These are phyloP conservation scores for Cryphonectria carpinicola DNA, from an alignment of 2,329 filamentous ascomycete genomes.

Conservation along the genomic window DNA sequence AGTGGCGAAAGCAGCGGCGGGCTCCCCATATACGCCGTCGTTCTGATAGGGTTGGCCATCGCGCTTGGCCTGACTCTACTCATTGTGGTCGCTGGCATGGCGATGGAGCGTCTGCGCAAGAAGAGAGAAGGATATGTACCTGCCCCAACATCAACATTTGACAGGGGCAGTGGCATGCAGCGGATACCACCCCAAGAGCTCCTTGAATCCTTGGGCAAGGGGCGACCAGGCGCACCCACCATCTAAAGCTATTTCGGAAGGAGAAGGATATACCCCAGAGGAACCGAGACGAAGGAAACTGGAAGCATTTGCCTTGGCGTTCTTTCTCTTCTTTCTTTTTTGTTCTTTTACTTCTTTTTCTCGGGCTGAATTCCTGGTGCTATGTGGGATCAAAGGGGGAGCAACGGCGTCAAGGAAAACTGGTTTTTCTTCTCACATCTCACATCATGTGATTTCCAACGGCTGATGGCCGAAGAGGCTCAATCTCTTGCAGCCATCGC, in stretches of 20 bases:
- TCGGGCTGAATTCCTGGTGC: constrained; percentile 15
- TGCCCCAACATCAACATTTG: constrained; percentile 70
- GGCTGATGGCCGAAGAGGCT: background rate
- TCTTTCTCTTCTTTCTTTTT: constrained; percentile 3
- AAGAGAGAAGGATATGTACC: constrained; percentile 79
- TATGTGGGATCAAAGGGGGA: constrained; percentile 18
- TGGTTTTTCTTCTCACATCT: constrained; percentile 2
- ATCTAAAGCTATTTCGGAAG: constrained; percentile 44
- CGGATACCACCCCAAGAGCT: constrained; percentile 65
- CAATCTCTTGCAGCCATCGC: background rate
- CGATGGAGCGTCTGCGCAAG: constrained; percentile 76
- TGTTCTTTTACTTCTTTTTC: background rate
- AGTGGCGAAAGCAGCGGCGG: constrained; percentile 44
- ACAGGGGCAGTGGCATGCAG: constrained; percentile 61
- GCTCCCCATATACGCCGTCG: constrained; percentile 47
- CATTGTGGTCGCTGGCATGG: constrained; percentile 73
- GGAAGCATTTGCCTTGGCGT: constrained; percentile 27
- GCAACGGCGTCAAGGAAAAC: constrained; percentile 26
- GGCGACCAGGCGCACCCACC: constrained; percentile 53
- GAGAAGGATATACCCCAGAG: constrained; percentile 21
- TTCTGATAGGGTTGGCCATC: constrained; percentile 80
- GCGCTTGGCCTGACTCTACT: constrained; percentile 77
- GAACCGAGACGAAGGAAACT: constrained; percentile 4
- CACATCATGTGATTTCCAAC: background rate
- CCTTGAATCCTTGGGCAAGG: constrained; percentile 56